Percentiles rank a stretch among this genome's conserved stretches.
Conservation (phyloP, 306 rosid genomes). For the Prunus mume region DNA sequence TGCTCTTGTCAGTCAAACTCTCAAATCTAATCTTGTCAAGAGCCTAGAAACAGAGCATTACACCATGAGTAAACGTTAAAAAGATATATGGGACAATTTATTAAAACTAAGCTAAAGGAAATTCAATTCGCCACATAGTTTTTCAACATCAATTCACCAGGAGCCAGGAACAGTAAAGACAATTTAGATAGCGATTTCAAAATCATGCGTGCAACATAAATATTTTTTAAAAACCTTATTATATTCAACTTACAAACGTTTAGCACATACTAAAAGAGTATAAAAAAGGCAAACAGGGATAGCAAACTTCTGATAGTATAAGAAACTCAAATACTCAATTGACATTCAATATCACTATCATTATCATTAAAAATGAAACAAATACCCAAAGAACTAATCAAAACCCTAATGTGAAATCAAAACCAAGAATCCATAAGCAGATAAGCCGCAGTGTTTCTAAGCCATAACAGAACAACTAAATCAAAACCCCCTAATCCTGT, state of each 20-base stretch:
- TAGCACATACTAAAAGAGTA: not conserved
- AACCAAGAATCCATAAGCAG: not conserved
- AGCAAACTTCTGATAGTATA: not conserved
- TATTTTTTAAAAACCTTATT: not conserved
- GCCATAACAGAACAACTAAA: not conserved
- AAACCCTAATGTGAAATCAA: not conserved
- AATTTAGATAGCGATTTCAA: not conserved
- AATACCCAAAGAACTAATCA: too few species aligned
- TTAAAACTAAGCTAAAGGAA: not conserved
- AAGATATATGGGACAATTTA: not conserved
- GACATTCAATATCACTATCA: not conserved
- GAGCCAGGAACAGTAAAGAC: too few species aligned
- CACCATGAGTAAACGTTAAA: not conserved
- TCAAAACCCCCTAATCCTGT: not conserved
- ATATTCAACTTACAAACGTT: not conserved
- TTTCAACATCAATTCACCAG: too few species aligned
- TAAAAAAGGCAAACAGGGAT: not conserved
- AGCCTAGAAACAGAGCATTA: slow-evolving; percentile 41
- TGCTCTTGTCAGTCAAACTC: slow-evolving; percentile 91
- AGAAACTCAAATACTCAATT: not conserved
- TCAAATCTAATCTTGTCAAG: slow-evolving; percentile 86
- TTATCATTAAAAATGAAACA: not conserved
- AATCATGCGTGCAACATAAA: not conserved
- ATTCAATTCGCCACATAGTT: too few species aligned
- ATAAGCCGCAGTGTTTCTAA: not conserved